phyloP scores from a whole-genome alignment of 2,329 filamentous ascomycete species.

The Alternaria tenuissima region DNA sequence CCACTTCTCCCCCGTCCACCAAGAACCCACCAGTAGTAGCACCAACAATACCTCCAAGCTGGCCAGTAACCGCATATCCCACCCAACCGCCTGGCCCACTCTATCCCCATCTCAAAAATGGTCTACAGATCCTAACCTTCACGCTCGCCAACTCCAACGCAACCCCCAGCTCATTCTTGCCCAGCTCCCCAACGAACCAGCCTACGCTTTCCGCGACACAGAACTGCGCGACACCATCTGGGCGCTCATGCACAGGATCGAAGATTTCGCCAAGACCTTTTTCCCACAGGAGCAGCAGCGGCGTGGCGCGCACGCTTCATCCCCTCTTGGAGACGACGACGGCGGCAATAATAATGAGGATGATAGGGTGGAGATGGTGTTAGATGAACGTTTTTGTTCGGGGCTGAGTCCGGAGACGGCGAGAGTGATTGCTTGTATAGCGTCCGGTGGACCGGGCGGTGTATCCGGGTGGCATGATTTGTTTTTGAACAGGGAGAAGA shows the following conservation, averaged over 20 bases:
- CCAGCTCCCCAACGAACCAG: conserved; percentile 21
- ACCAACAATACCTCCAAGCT: background rate
- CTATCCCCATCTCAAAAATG: background rate
- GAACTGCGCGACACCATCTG: conserved; percentile 38
- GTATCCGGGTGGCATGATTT: conserved; percentile 33
- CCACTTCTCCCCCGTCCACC: background rate
- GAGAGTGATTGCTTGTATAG: conserved; percentile 37
- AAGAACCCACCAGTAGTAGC: no score
- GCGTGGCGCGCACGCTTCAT: conserved; percentile 10
- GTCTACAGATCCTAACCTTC: background rate
- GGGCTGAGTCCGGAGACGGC: conserved; percentile 25
- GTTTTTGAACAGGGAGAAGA: conserved; percentile 20
- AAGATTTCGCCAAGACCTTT: background rate
- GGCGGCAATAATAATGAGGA: background rate
- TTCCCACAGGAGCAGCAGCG: background rate
- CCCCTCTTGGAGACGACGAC: background rate
- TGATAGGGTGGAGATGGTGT: background rate
- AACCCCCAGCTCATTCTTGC: background rate
- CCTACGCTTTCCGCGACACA: conserved; percentile 33
- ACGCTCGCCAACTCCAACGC: conserved; percentile 3
- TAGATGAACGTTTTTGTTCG: conserved; percentile 7
- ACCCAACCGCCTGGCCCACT: background rate
- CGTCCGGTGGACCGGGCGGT: conserved; percentile 33
- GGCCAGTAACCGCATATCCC: no score
- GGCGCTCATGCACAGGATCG: conserved; percentile 27